phyloP scores from a whole-genome alignment of 306 rosid genomes.

The Gleditsia sinensis region DNA sequence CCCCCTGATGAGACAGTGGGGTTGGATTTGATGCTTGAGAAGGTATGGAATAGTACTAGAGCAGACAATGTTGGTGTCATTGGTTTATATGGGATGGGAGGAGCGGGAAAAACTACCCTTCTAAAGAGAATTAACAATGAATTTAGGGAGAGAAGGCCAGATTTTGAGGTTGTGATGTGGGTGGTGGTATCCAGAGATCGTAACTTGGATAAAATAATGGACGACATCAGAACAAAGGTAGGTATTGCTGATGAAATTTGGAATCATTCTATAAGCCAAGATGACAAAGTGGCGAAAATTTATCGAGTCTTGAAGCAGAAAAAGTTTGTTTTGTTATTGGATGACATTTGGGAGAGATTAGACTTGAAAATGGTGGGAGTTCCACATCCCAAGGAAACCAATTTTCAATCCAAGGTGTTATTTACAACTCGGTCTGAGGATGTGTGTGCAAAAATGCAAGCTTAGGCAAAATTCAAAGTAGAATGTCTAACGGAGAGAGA shows the following conservation, averaged over 20 bases:
- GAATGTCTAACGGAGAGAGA: background rate
- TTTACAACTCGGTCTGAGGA: background rate
- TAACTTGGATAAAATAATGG: too few relatives aligned
- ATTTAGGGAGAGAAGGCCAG: too few relatives aligned
- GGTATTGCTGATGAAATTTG: constrained; percentile 7
- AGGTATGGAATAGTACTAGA: too few relatives aligned
- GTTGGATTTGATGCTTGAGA: too few relatives aligned
- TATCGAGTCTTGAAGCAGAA: background rate
- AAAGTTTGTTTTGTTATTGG: constrained; percentile 32
- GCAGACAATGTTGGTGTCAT: too few relatives aligned
- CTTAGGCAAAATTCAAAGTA: background rate
- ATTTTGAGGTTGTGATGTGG: too few relatives aligned
- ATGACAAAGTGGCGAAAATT: constrained; percentile 5
- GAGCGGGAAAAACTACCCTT: too few relatives aligned
- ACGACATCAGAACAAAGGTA: background rate
- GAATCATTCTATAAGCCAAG: background rate
- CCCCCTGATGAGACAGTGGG: too few relatives aligned
- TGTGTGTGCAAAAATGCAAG: background rate
- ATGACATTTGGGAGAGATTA: constrained; percentile 29
- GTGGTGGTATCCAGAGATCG: too few relatives aligned
- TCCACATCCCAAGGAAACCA: background rate
- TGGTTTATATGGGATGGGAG: too few relatives aligned
- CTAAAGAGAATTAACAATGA: too few relatives aligned
- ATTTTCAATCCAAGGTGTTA: background rate
- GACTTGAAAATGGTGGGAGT: constrained; percentile 28